phyloP scores from a whole-genome alignment of 768 basidiomycete genomes.

The Russula dissimulans region DNA sequence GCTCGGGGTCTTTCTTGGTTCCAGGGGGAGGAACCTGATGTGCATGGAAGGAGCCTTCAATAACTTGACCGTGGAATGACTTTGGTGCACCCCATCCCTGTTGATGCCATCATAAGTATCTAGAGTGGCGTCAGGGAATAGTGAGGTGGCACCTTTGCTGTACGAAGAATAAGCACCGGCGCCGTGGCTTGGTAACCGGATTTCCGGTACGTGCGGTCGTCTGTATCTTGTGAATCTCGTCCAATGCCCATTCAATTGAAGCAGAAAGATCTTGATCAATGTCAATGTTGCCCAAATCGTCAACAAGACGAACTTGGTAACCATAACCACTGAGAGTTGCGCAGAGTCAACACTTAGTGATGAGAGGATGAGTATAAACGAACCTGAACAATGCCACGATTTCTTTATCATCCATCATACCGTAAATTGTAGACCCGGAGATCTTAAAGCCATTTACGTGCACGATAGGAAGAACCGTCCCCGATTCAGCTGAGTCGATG shows the following conservation, averaged over 20 bases:
- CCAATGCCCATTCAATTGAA: slow-evolving; percentile 58
- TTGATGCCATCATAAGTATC: background rate
- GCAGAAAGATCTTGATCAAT: slow-evolving; percentile 76
- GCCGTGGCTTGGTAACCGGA: slow-evolving; percentile 88
- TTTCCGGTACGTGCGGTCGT: slow-evolving; percentile 64
- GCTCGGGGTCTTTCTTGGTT: slow-evolving; percentile 52
- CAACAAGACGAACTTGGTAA: slow-evolving; percentile 82
- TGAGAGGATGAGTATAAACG: slow-evolving; percentile 9
- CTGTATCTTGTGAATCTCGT: slow-evolving; percentile 71
- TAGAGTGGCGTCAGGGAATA: background rate
- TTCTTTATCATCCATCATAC: slow-evolving; percentile 87
- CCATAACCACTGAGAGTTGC: slow-evolving; percentile 53
- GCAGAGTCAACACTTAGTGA: background rate
- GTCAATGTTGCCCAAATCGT: slow-evolving; percentile 44
- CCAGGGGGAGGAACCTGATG: slow-evolving; percentile 85
- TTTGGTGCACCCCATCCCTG: slow-evolving; percentile 63
- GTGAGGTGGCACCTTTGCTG: slow-evolving; percentile 37
- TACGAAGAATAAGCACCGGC: too few species aligned
- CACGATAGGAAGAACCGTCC: slow-evolving; percentile 85
- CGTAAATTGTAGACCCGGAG: slow-evolving; percentile 81
- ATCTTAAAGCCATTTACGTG: slow-evolving; percentile 89
- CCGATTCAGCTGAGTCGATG: slow-evolving; percentile 82
- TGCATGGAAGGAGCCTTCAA: slow-evolving; percentile 75
- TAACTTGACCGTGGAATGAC: slow-evolving; percentile 51
- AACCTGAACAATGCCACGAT: slow-evolving; percentile 66